A percentile compares a stretch with the other conserved stretches of the same genome.
phyloP scores from a whole-genome alignment of 768 basidiomycete genomes.

The Harrya chromipes region DNA sequence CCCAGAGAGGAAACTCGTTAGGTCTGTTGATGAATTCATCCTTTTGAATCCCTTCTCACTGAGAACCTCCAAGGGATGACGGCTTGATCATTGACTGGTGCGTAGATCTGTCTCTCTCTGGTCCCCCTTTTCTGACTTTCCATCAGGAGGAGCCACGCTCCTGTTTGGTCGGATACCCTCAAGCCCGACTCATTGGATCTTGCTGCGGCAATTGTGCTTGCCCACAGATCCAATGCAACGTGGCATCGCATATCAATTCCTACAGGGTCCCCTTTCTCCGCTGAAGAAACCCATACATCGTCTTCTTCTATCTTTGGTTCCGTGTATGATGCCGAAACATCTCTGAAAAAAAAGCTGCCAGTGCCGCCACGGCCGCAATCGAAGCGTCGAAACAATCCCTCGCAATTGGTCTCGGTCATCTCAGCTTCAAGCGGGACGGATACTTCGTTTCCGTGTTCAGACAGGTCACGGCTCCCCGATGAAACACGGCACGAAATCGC shows the following conservation, averaged over 20 bases:
- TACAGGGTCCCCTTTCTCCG: background rate
- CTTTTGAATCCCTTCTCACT: background rate
- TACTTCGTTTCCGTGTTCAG: background rate
- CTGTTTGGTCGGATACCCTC: slow-evolving; percentile 33
- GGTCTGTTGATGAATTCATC: slow-evolving; percentile 17
- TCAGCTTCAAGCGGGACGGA: background rate
- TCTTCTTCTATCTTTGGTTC: background rate
- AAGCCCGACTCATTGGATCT: slow-evolving; percentile 26
- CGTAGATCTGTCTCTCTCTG: background rate
- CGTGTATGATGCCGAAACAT: background rate
- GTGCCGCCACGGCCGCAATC: slow-evolving; percentile 19
- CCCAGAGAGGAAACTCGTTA: slow-evolving; percentile 25
- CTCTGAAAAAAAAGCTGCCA: slow-evolving; percentile 14
- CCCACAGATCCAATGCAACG: slow-evolving; percentile 26
- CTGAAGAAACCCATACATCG: background rate
- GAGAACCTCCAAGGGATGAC: slow-evolving; percentile 19
- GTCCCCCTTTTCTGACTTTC: background rate
- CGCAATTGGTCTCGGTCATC: background rate
- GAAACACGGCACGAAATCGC: slow-evolving; percentile 2
- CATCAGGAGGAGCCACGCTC: slow-evolving; percentile 27
- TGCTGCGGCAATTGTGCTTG: slow-evolving; percentile 23
- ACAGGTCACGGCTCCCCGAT: background rate
- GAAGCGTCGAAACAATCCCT: slow-evolving; percentile 7
- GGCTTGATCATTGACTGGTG: slow-evolving; percentile 32
- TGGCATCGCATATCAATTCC: slow-evolving; percentile 1